Evolutionary conservation across 2,329 filamentous ascomycete genomes (phyloP).

Genomic region (Sarocladium kiliense): DNA sequence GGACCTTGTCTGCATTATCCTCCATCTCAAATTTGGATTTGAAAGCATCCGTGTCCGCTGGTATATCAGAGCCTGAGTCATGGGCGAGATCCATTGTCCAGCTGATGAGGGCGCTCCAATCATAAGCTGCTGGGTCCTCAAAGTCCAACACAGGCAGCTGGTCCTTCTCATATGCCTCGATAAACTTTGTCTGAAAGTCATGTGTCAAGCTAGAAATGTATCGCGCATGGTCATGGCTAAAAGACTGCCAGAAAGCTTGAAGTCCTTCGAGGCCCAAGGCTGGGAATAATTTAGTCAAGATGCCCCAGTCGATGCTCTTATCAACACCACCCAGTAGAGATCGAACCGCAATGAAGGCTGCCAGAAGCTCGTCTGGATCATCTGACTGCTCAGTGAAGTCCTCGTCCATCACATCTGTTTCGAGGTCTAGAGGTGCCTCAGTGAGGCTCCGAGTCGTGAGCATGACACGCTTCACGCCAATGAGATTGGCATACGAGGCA

Average conservation of each 20-base stretch:
- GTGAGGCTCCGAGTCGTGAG: slow-evolving; percentile 9
- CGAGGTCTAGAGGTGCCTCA: neutral
- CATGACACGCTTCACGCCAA: slow-evolving; percentile 9
- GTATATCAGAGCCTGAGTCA: slow-evolving; percentile 42
- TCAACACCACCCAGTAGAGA: slow-evolving; percentile 57
- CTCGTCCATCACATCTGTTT: slow-evolving; percentile 14
- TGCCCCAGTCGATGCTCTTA: slow-evolving; percentile 55
- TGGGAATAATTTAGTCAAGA: slow-evolving; percentile 52
- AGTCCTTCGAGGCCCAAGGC: slow-evolving; percentile 45
- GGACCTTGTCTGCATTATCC: slow-evolving; percentile 23
- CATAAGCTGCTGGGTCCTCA: slow-evolving; percentile 57
- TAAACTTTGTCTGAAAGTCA: slow-evolving; percentile 61
- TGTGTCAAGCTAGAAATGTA: slow-evolving; percentile 50
- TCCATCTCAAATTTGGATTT: slow-evolving; percentile 36
- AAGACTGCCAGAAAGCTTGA: slow-evolving; percentile 48
- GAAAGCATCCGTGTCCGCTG: slow-evolving; percentile 39
- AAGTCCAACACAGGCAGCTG: slow-evolving; percentile 59
- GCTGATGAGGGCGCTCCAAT: slow-evolving; percentile 61
- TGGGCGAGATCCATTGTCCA: slow-evolving; percentile 57
- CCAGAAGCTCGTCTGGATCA: slow-evolving; percentile 35
- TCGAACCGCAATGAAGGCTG: slow-evolving; percentile 53
- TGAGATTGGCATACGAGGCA: slow-evolving; percentile 5
- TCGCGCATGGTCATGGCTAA: slow-evolving; percentile 22
- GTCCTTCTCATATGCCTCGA: slow-evolving; percentile 59
- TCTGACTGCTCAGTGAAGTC: neutral